Base-by-base conservation (phyloP, 202 grass and related monocot species). In the Hordeum pubiflorum region DNA sequence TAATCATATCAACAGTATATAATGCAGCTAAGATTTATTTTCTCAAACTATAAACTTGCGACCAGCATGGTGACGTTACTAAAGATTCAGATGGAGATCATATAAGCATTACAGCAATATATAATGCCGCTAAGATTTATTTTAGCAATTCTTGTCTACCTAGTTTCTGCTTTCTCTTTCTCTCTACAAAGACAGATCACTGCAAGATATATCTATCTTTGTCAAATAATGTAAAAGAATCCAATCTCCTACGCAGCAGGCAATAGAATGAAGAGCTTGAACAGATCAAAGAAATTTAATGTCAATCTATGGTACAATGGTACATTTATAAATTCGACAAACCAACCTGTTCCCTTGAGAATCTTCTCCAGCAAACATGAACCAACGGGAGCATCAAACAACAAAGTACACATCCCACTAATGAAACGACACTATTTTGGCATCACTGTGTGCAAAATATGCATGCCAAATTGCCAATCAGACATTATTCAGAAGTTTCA, bases 291-390 rank as follows among this genome's bases (percentile, higher is more conserved):
- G 29, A 82, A 59, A 79, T 40, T 72, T 72, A 50, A 81, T 56
- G 6, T 37, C 34, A 54, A 40, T n/a, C 7, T 41, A 46, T 37
- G 72, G 64, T 56, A 13, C 20, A 62, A 72, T 44, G 71, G 63
- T 55, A 17, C 17, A 63, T 85, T 73, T 27, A 73, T 55, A 60
- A 66, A 72, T 40, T 68, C 17, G 4, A 73, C 8, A 60, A 73
- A 38, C 22, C 79, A 82, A 86, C 10, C 20, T 75, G 62, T 13
- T 72, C 82, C 83, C 68, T 40, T 26, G 0, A 86, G 57, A 79
- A 86, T 62, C 6, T 74, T 65, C 72, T 74, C 57, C 27, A 66
- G 48, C 18, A 89, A 12, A 29, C 64, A 77, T 82, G 59, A 82
- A 74, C 18, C 10, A 48, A 38, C 65, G 23, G 41, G 38, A 78